Evolutionary conservation across 768 basidiomycete genomes (phyloP).

Genomic region (Amanita fuliginea): DNA sequence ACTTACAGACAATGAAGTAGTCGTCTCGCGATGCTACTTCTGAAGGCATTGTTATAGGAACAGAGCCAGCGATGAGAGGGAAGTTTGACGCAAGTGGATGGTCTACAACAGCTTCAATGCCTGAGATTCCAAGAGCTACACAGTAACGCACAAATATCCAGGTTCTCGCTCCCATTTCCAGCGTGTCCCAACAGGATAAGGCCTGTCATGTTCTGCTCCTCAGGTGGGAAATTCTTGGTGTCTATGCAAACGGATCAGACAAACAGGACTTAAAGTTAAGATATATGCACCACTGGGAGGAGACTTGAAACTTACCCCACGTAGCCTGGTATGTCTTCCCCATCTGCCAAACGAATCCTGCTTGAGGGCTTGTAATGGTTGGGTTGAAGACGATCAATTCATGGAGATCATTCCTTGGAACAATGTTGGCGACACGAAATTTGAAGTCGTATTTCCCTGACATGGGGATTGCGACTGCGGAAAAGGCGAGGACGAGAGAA

Average conservation of each 20-base stretch:
- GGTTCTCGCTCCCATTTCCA: constrained; percentile 28
- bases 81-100: constrained; percentile 19
- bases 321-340: constrained; percentile 22
- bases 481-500: neutral
- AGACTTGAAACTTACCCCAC: constrained; percentile 20
- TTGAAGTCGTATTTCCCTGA: neutral
- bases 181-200: constrained; percentile 30
- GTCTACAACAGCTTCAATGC: constrained; percentile 5
- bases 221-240: constrained; percentile 23
- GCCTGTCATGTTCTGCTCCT: constrained; percentile 21
- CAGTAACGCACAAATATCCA: constrained; percentile 33
- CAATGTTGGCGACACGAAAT: neutral
- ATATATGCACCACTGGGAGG: neutral
- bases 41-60: constrained; percentile 10
- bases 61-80: constrained; percentile 10
- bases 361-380: constrained; percentile 23
- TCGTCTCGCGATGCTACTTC: constrained; percentile 11
- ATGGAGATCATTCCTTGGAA: neutral
- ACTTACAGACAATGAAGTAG: constrained; percentile 18
- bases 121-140: neutral
- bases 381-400: constrained; percentile 24
- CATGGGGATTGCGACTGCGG: neutral
- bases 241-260: constrained; percentile 8
- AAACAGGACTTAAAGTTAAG: neutral
- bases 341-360: constrained; percentile 19